A percentile compares a stretch with the other conserved stretches of the same genome.
Evolutionary conservation across 2,329 filamentous ascomycete genomes (phyloP).

Genomic region (Phaeoacremonium minimum): DNA sequence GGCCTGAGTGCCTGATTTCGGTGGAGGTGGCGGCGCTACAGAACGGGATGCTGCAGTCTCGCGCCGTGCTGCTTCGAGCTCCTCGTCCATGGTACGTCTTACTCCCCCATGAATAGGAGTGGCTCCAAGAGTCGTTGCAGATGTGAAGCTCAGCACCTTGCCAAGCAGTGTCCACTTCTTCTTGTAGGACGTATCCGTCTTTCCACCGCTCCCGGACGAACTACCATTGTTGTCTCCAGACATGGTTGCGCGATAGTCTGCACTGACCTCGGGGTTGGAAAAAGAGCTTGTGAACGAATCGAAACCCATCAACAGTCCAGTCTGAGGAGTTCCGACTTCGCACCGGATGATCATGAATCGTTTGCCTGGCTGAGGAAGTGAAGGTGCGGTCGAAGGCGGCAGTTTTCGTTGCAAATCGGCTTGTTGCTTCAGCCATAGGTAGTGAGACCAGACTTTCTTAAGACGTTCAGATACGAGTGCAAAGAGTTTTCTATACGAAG

Average conservation of each 20-base stretch:
- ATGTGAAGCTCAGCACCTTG: slow-evolving; percentile 52
- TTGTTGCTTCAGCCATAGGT: slow-evolving; percentile 67
- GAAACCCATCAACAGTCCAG: slow-evolving; percentile 44
- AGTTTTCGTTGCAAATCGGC: slow-evolving; percentile 52
- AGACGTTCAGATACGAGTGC: slow-evolving; percentile 63
- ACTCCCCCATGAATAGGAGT: slow-evolving; percentile 24
- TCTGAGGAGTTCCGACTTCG: slow-evolving; percentile 50
- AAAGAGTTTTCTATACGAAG: slow-evolving; percentile 62
- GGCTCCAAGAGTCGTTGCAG: slow-evolving; percentile 7
- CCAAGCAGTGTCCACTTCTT: slow-evolving; percentile 64
- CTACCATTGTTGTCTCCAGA: slow-evolving; percentile 1
- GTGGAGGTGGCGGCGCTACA: slow-evolving; percentile 24
- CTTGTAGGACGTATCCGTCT: slow-evolving; percentile 27
- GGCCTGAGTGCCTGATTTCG: slow-evolving; percentile 23
- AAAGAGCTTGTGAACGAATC: slow-evolving; percentile 33
- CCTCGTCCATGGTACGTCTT: slow-evolving; percentile 32
- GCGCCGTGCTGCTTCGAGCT: slow-evolving; percentile 44
- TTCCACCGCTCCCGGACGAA: slow-evolving; percentile 16
- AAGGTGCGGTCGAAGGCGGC: slow-evolving; percentile 73
- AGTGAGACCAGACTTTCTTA: slow-evolving; percentile 72
- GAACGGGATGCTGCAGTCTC: slow-evolving; percentile 43
- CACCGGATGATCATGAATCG: slow-evolving; percentile 85
- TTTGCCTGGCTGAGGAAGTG: slow-evolving; percentile 78
- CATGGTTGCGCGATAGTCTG: slow-evolving; percentile 10
- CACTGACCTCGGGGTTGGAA: slow-evolving; percentile 17